Percentiles rank a stretch among this genome's conserved stretches.
Evolutionary conservation across 2,329 filamentous ascomycete genomes (phyloP).

Genomic region (Colletotrichum agaves): DNA sequence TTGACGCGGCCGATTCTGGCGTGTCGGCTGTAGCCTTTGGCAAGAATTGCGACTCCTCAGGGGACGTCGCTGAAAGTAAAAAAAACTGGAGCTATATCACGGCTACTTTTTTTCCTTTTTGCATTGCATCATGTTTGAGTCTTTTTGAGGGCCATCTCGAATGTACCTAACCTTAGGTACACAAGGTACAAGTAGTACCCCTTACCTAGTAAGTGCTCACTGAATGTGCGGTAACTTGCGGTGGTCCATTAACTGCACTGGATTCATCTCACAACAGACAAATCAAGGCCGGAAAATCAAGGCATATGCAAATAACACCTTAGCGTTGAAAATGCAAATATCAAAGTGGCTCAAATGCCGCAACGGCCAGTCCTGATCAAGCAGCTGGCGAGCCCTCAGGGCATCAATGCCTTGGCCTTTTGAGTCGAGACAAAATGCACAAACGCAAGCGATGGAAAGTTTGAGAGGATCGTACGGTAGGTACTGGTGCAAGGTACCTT

Average conservation of each 20-base stretch:
- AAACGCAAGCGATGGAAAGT: background rate
- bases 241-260: background rate
- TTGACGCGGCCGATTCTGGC: background rate
- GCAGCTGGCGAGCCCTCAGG: constrained; percentile 15
- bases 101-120: background rate
- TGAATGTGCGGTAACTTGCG: background rate
- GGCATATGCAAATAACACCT: constrained; percentile 6
- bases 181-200: too few species aligned
- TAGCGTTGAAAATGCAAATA: constrained; percentile 6
- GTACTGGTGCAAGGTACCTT: constrained; percentile 23
- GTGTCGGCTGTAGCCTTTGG: constrained; percentile 19
- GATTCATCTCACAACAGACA: background rate
- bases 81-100: constrained; percentile 16
- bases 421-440: background rate
- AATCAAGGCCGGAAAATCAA: constrained; percentile 2
- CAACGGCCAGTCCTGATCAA: constrained; percentile 26
- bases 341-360: constrained; percentile 14
- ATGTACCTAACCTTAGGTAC: background rate
- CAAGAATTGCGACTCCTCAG: constrained; percentile 18
- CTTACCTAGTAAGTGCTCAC: too few species aligned
- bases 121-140: constrained; percentile 9
- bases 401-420: constrained; percentile 5
- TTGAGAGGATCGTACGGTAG: constrained; percentile 1
- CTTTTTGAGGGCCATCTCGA: constrained; percentile 5
- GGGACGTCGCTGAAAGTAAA: constrained; percentile 32